Evolutionary conservation across 768 basidiomycete species (phyloP), one percentile per base, ranked within the genome.

Genomic region (Tylopilus sp.): DNA sequence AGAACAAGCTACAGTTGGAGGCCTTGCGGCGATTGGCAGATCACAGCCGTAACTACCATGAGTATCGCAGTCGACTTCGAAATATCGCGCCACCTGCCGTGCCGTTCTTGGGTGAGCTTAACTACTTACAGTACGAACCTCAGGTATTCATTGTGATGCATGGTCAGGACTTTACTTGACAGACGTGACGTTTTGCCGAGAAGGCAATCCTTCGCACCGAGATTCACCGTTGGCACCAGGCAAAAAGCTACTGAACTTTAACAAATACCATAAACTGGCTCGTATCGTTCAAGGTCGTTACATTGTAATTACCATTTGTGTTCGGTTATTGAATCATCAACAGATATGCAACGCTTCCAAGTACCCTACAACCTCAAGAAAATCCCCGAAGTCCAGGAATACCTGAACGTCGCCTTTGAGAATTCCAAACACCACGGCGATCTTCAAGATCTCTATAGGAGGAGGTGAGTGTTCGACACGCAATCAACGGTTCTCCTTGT

Each of bases 341-440:
- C 60, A 85, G 92, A 95, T 67, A 89, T 95, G 81, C 91, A 92
- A 69, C 87, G 92, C 21, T 95, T 95, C 73, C 93, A 97, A 67
- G 79, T 83, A 9, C 77, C 85, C 5, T 95, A 90, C 74, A 86
- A 84, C 58, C 79, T 98, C 46, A 90, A 91, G 63, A 87, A 86
- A 55, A 87, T 99, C 10, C 84, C 86, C 3, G 95, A 97, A 68
- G 85, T 93, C 6, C 94, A 98, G 64, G 77, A 80, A 46, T 94
- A 85, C 64, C 73, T 95, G 28, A 79, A 77, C 39, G 74, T 79
- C 36, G 83, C 83, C 25, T 91, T 94, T 56, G 85, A 89, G 61
- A 83, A 81, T 53, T 79, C 88, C 2, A 82, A 79, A 62, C 79
- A 83, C 48, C 85, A 85, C 39, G 88, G 87, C n/a, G 90, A 91